Conservation (phyloP, 352 stramenopile genomes). For the Pythium chondricola region DNA sequence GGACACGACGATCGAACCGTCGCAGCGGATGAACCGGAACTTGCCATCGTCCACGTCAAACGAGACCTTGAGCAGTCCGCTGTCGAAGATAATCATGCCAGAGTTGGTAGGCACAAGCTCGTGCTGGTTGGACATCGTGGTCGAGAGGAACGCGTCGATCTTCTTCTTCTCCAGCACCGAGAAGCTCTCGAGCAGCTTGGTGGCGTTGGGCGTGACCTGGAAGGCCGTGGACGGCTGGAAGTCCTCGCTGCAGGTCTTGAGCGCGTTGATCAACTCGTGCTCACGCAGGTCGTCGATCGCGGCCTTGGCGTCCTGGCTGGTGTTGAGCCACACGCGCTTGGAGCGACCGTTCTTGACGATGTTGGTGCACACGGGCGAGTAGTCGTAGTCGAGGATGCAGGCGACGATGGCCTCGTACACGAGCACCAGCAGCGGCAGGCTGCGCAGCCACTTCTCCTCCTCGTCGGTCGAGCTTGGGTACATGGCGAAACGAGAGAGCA, state of each 20-base stretch:
- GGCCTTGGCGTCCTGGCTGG: slow-evolving; percentile 93
- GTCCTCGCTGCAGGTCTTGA: slow-evolving; percentile 91
- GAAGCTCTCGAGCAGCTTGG: slow-evolving; percentile 35
- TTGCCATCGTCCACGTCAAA: slow-evolving; percentile 85
- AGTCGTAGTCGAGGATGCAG: slow-evolving; percentile 95
- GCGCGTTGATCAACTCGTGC: slow-evolving; percentile 92
- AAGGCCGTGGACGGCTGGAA: slow-evolving; percentile 96
- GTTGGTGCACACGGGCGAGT: slow-evolving; percentile 92
- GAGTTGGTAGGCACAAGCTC: slow-evolving; percentile 50
- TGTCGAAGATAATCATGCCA: slow-evolving; percentile 88
- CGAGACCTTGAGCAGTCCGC: slow-evolving; percentile 89
- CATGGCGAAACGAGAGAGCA: slow-evolving; percentile 94
- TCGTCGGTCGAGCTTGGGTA: slow-evolving; percentile 83
- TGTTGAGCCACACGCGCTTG: slow-evolving; percentile 89
- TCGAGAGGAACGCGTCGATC: slow-evolving; percentile 57
- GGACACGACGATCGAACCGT: slow-evolving; percentile 87
- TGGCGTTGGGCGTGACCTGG: slow-evolving; percentile 62
- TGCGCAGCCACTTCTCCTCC: slow-evolving; percentile 94
- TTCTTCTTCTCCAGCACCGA: slow-evolving; percentile 34
- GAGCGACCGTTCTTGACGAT: slow-evolving; percentile 90
- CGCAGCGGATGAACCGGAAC: slow-evolving; percentile 81
- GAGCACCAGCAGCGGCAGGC: slow-evolving; percentile 93
- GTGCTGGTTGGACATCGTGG: slow-evolving; percentile 20
- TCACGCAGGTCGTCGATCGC: slow-evolving; percentile 95
- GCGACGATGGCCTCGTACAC: slow-evolving; percentile 96